phyloP scores from a whole-genome alignment of 2,329 filamentous ascomycete genomes.

The Ophiostoma himal-ulmi region DNA sequence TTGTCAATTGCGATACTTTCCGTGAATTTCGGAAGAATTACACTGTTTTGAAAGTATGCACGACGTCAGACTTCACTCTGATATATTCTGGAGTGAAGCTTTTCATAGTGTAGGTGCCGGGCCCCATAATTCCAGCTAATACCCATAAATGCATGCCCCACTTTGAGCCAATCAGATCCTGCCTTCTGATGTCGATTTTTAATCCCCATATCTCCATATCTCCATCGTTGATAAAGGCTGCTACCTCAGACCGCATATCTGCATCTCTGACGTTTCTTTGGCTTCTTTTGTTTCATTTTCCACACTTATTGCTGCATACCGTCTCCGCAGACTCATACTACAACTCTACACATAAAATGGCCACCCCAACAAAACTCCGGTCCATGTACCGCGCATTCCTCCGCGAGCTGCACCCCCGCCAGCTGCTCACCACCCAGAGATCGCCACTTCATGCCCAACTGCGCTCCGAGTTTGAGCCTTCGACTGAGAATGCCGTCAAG shows the following conservation, averaged over 20 bases:
- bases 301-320: not conserved
- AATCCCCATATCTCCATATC: conserved; percentile 9
- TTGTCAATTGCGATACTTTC: not conserved
- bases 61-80: not conserved
- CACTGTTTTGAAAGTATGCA: not conserved
- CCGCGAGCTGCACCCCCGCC: conserved; percentile 76
- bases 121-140: not conserved
- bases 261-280: not conserved
- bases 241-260: not conserved
- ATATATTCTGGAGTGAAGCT: not conserved
- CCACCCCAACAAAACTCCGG: conserved; percentile 45
- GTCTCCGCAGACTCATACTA: not conserved
- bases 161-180: conserved; percentile 8
- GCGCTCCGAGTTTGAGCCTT: conserved; percentile 51
- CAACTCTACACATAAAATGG: not conserved
- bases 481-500: conserved; percentile 31
- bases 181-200: conserved; percentile 16
- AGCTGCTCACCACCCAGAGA: conserved; percentile 49
- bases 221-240: not conserved
- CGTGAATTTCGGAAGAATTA: not conserved
- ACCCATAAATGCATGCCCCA: not conserved
- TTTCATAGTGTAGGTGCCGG: not conserved
- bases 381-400: conserved; percentile 83
- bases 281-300: not conserved
- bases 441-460: conserved; percentile 66